Conservation (phyloP, 1,284 basidiomycete genomes). For the Puccinia triticina region DNA sequence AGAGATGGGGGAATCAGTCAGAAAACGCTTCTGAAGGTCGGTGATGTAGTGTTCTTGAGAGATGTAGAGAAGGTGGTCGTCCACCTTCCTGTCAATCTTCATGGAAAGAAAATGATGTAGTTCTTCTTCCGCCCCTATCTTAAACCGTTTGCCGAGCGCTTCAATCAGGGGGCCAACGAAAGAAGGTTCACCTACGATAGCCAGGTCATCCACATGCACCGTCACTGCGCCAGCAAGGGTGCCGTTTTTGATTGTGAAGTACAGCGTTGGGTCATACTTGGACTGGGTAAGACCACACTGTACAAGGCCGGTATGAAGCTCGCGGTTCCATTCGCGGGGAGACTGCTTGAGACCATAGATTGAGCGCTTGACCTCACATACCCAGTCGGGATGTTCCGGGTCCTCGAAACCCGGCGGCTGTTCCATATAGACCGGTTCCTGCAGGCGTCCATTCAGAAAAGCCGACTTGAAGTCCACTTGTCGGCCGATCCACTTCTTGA, state of each 20-base stretch:
- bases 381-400: slow-evolving; percentile 3
- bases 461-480: no score
- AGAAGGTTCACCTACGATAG: background rate
- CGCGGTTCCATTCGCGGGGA: background rate
- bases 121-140: no score
- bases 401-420: slow-evolving; percentile 7
- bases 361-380: slow-evolving; percentile 10
- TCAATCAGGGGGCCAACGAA: background rate
- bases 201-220: slow-evolving; percentile 4
- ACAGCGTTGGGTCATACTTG: background rate
- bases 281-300: background rate
- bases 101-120: no score
- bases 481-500: no score
- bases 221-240: background rate
- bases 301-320: background rate
- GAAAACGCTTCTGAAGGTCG: background rate
- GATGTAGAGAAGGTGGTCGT: no score
- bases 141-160: background rate
- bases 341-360: slow-evolving; percentile 29
- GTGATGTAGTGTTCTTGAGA: no score
- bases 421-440: background rate
- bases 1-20: background rate
- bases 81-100: no score
- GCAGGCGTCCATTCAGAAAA: slow-evolving; percentile 12
- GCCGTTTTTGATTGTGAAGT: background rate